These are phyloP conservation scores for Aspergillus sp. DNA, from an alignment of 2,329 filamentous ascomycete genomes.

Conservation along the genomic window DNA sequence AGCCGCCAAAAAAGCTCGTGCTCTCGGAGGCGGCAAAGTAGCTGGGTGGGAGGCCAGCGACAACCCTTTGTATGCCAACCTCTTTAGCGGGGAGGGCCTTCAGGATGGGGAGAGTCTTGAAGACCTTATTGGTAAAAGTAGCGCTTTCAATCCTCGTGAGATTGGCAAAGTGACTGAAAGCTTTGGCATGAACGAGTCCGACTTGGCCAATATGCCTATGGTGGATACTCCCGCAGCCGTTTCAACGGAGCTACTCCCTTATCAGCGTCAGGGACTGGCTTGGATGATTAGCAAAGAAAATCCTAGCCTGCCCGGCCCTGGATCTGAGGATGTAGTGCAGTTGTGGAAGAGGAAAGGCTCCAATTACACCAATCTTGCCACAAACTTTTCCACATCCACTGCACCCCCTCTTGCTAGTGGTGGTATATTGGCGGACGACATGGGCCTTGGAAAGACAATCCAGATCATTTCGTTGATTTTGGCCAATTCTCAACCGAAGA, in stretches of 20 bases:
- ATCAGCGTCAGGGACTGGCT: conserved; percentile 74
- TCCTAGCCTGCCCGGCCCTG: conserved; percentile 61
- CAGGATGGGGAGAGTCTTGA: conserved; percentile 51
- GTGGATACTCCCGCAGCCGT: conserved; percentile 67
- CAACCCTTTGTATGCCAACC: conserved; percentile 35
- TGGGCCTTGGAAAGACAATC: conserved; percentile 88
- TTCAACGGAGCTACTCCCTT: conserved; percentile 69
- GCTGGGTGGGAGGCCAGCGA: conserved; percentile 25
- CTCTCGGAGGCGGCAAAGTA: conserved; percentile 26
- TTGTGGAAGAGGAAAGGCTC: conserved; percentile 66
- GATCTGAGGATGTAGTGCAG: conserved; percentile 66
- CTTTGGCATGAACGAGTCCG: conserved; percentile 69
- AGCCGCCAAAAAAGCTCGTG: conserved; percentile 33
- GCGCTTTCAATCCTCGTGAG: conserved; percentile 66
- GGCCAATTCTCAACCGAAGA: conserved; percentile 47
- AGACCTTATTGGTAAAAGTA: conserved; percentile 64
- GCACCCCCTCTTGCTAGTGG: conserved; percentile 69
- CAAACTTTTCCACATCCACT: conserved; percentile 60
- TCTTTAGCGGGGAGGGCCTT: conserved; percentile 29
- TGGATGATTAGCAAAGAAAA: conserved; percentile 80
- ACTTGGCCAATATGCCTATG: conserved; percentile 69
- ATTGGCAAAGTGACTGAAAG: conserved; percentile 66
- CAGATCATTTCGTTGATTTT: conserved; percentile 80
- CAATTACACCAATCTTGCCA: conserved; percentile 67
- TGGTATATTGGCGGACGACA: conserved; percentile 86